Conservation (phyloP, 768 basidiomycete species). For the Peribolospora baueri region DNA sequence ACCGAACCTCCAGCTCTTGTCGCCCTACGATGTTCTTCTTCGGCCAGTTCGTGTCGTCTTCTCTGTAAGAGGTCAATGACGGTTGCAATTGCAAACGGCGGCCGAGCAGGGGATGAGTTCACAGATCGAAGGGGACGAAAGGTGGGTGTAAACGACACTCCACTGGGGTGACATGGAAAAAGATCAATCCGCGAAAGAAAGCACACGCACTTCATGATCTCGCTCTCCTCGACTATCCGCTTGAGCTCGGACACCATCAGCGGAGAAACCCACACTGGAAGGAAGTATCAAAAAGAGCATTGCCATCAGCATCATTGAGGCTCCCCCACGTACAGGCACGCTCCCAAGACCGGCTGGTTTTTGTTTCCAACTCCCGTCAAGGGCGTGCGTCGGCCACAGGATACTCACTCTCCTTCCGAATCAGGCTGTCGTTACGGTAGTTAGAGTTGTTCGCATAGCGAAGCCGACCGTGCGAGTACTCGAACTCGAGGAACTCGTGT, state of each 20-base stretch:
- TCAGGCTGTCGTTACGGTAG: constrained; percentile 89
- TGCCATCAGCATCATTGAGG: not conserved
- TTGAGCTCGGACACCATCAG: constrained; percentile 84
- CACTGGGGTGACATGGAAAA: not conserved
- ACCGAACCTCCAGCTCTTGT: constrained; percentile 84
- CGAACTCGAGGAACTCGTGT: constrained; percentile 94
- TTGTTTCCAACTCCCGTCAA: not conserved
- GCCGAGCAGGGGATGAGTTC: not conserved
- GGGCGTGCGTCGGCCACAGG: not conserved
- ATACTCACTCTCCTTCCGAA: constrained; percentile 87
- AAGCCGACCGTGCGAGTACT: constrained; percentile 85
- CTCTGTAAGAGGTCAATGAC: constrained; percentile 31
- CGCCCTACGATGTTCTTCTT: constrained; percentile 98
- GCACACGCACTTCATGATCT: constrained; percentile 61
- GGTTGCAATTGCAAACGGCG: not conserved
- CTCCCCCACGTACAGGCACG: too few species aligned
- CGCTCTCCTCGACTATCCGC: constrained; percentile 71
- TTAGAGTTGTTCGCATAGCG: constrained; percentile 99
- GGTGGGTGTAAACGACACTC: not conserved
- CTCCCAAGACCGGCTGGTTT: not conserved
- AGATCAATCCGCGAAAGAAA: not conserved
- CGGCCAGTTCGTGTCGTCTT: constrained; percentile 96
- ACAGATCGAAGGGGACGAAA: not conserved
- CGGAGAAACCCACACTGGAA: constrained; percentile 75
- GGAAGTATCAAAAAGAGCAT: not conserved